A percentile compares a stretch with the other conserved stretches of the same genome.
Conservation (phyloP, 495 filamentous ascomycete species). For the Jackrogersella multiformis region DNA sequence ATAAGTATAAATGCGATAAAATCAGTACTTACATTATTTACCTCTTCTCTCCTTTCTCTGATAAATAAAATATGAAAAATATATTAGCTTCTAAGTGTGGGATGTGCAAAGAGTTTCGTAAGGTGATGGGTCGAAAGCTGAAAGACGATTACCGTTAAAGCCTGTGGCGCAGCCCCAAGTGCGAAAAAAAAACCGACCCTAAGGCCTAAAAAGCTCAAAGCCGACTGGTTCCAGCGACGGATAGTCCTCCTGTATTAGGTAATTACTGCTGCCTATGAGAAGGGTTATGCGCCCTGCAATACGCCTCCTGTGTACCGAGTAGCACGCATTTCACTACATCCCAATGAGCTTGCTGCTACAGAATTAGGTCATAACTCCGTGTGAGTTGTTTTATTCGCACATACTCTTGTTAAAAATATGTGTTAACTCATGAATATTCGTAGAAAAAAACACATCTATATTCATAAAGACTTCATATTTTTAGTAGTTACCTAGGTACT, state of each 20-base stretch:
- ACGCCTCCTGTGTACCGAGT: too few relatives aligned
- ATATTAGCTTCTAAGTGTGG: background rate
- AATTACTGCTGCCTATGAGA: too few relatives aligned
- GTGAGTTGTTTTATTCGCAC: background rate
- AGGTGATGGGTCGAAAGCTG: conserved; percentile 12
- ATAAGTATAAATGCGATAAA: background rate
- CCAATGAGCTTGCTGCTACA: too few relatives aligned
- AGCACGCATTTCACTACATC: too few relatives aligned
- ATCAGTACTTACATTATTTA: background rate
- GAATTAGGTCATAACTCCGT: too few relatives aligned
- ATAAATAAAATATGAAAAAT: conserved; percentile 11
- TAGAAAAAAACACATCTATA: too few relatives aligned
- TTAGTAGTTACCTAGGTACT: too few relatives aligned
- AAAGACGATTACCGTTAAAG: conserved; percentile 20
- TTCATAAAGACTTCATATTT: too few relatives aligned
- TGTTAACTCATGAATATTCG: too few relatives aligned
- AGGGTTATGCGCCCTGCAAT: background rate
- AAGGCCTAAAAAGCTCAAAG: too few relatives aligned
- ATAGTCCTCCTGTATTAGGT: background rate
- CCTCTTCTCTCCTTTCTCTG: background rate
- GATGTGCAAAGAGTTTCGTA: background rate
- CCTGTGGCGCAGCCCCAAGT: conserved; percentile 32
- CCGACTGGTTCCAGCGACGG: background rate
- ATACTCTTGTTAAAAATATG: background rate
- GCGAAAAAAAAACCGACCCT: background rate